phyloP scores from a whole-genome alignment of 2,329 filamentous ascomycete genomes.

The Clonostachys rhizophaga region DNA sequence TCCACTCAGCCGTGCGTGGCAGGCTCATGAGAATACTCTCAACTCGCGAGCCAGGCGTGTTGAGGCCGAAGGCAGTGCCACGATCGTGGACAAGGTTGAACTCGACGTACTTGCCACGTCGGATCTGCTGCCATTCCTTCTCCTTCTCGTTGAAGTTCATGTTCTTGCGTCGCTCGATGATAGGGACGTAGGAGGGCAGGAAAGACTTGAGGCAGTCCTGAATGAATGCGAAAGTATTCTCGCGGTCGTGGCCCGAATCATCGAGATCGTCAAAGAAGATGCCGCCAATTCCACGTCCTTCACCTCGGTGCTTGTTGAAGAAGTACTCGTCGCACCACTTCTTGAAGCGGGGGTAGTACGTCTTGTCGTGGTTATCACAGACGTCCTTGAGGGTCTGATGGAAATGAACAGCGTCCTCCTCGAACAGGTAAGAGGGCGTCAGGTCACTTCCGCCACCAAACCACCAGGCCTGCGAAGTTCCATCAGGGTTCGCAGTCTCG shows the following conservation, averaged over 20 bases:
- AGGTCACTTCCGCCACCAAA: constrained; percentile 94
- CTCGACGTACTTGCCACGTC: constrained; percentile 93
- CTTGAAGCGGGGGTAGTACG: constrained; percentile 93
- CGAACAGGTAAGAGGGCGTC: constrained; percentile 90
- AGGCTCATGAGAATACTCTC: constrained; percentile 98
- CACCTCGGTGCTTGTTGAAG: constrained; percentile 83
- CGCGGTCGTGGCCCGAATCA: constrained; percentile 77
- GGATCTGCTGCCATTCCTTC: constrained; percentile 95
- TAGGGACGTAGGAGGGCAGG: constrained; percentile 85
- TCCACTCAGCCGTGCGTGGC: constrained; percentile 88
- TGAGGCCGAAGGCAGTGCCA: constrained; percentile 89
- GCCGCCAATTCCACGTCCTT: constrained; percentile 83
- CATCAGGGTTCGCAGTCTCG: constrained; percentile 84
- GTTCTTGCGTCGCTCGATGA: constrained; percentile 82
- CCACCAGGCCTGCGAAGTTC: constrained; percentile 88
- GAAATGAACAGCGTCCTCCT: constrained; percentile 96
- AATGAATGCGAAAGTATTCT: constrained; percentile 85
- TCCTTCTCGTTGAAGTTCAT: constrained; percentile 83
- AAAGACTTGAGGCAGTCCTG: constrained; percentile 84
- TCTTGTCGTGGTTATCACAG: constrained; percentile 89
- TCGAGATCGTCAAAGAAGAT: constrained; percentile 99
- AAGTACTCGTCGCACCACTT: constrained; percentile 99
- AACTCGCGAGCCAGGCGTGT: constrained; percentile 84
- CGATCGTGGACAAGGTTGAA: constrained; percentile 98
- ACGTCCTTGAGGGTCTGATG: constrained; percentile 88